Conservation (phyloP, 2,329 filamentous ascomycete genomes). For the Geosmithia putterillii region DNA sequence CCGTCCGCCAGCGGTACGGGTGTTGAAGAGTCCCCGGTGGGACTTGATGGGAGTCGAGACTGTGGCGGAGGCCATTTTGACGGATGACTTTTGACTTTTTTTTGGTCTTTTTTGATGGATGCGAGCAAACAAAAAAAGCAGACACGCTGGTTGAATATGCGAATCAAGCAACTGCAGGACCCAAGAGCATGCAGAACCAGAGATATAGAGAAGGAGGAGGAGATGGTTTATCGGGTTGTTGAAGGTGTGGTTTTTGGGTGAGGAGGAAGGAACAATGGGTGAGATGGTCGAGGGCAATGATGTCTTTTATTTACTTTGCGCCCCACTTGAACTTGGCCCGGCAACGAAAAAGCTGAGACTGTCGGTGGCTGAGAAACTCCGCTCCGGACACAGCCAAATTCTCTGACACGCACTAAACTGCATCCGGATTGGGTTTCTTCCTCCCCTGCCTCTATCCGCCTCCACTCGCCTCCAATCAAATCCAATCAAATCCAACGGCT, state of each 20-base stretch:
- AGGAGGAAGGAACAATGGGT: conserved; percentile 6
- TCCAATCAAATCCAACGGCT: too few species aligned
- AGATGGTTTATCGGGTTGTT: neutral
- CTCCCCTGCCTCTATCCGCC: neutral
- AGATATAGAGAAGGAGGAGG: neutral
- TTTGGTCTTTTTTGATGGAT: neutral
- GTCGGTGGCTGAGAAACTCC: conserved; percentile 7
- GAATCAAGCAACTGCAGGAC: neutral
- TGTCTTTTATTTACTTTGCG: conserved; percentile 33
- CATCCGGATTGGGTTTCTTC: neutral
- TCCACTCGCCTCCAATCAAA: too few species aligned
- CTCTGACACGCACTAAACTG: conserved; percentile 3
- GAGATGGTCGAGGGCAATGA: neutral
- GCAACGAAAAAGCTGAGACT: conserved; percentile 15
- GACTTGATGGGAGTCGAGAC: conserved; percentile 91
- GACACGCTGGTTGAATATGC: neutral
- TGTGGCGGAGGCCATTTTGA: conserved; percentile 65
- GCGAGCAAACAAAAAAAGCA: neutral
- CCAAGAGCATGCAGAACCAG: neutral
- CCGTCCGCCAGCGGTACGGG: conserved; percentile 85
- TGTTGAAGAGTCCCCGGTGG: conserved; percentile 84
- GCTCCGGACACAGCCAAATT: conserved; percentile 6
- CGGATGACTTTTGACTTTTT: conserved; percentile 10
- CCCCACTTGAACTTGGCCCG: conserved; percentile 20
- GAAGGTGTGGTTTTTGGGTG: conserved; percentile 9